Evolutionary conservation across 768 basidiomycete genomes (phyloP).

Genomic region (Postia placenta): DNA sequence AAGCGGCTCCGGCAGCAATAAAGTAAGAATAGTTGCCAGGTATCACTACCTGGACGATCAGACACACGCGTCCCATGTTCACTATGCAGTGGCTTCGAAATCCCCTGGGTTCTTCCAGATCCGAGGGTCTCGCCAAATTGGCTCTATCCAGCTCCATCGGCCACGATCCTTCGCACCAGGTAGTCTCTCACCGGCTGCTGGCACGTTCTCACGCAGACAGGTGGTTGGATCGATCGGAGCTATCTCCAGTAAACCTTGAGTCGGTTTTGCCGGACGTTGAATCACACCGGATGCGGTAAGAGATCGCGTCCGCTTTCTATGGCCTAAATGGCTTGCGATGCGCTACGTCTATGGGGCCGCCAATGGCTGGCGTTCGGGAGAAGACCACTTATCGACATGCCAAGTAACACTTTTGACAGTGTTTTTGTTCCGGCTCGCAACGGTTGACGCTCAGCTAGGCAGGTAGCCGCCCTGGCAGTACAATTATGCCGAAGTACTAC

Average conservation of each 20-base stretch:
- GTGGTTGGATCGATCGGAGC: too few relatives aligned
- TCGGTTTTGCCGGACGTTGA: too few relatives aligned
- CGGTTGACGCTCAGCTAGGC: too few relatives aligned
- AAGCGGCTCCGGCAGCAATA: neutral
- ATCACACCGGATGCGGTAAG: too few relatives aligned
- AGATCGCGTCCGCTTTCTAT: too few relatives aligned
- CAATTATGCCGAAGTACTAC: neutral
- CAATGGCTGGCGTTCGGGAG: neutral
- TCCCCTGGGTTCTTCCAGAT: neutral
- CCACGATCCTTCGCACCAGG: neutral
- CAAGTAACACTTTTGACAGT: neutral
- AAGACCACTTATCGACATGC: neutral
- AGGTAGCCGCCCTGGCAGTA: too few relatives aligned
- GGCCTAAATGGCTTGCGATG: too few relatives aligned
- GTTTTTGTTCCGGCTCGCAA: too few relatives aligned
- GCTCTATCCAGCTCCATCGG: neutral
- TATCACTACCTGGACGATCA: neutral
- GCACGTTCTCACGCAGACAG: too few relatives aligned
- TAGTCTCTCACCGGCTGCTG: too few relatives aligned
- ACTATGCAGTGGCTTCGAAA: neutral
- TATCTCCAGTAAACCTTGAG: too few relatives aligned
- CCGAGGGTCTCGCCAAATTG: neutral
- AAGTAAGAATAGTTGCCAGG: neutral
- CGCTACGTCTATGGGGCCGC: too few relatives aligned
- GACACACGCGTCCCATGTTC: neutral